phyloP scores from a whole-genome alignment of 2,329 filamentous ascomycete genomes.

The Huntiella moniliformis region DNA sequence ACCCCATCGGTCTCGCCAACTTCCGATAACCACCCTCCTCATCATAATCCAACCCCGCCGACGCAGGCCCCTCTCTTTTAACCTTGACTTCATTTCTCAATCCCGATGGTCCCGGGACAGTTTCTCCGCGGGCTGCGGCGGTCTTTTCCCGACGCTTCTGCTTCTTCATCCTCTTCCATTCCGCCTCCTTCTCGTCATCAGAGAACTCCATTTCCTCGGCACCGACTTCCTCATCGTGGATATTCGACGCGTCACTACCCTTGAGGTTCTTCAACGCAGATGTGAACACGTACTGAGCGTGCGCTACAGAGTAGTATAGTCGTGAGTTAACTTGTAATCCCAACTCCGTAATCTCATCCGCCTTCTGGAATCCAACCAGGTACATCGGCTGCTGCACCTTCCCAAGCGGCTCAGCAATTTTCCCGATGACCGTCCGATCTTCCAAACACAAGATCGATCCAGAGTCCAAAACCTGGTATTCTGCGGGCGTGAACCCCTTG shows the following conservation, averaged over 20 bases:
- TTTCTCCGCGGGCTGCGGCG: constrained; percentile 11
- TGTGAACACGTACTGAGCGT: constrained; percentile 75
- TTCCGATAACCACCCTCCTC: constrained; percentile 58
- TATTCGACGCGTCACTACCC: constrained; percentile 83
- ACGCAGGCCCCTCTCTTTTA: constrained; percentile 18
- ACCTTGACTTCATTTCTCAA: constrained; percentile 20
- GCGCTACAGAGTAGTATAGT: constrained; percentile 58
- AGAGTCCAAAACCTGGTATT: constrained; percentile 67
- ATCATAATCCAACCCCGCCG: constrained; percentile 42
- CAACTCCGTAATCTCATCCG: constrained; percentile 46
- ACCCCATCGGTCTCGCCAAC: constrained; percentile 46
- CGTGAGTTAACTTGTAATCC: constrained; percentile 50
- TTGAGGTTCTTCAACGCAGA: constrained; percentile 61
- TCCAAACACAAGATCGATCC: constrained; percentile 68
- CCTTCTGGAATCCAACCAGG: constrained; percentile 54
- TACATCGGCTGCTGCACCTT: constrained; percentile 75
- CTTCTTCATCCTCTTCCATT: constrained; percentile 53
- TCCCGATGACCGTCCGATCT: constrained; percentile 59
- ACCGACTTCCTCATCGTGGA: constrained; percentile 78
- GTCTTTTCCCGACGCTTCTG: constrained; percentile 37
- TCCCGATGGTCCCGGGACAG: constrained; percentile 16
- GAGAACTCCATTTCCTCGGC: constrained; percentile 89
- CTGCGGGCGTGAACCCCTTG: constrained; percentile 58
- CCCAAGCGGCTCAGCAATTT: constrained; percentile 70
- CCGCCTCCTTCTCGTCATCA: constrained; percentile 84